Evolutionary conservation across 305 asterid species (phyloP), one percentile per base, ranked within the genome.

Genomic region (Solanum hybrid): DNA sequence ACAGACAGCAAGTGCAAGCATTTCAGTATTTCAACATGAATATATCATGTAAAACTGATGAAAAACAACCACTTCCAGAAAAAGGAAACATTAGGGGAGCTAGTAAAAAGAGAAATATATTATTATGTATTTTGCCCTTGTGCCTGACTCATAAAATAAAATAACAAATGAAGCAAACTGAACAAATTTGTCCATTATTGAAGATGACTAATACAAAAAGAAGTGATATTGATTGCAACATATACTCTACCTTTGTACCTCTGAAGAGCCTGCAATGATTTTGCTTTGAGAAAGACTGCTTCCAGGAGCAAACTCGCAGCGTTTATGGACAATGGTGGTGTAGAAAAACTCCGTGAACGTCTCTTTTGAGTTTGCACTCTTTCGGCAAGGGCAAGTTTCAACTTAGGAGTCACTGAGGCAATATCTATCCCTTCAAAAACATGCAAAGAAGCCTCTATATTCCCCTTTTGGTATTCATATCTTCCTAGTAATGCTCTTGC

Each of bases 401-500:
- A 93, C 94, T 96, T 96, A 85, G 98, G 96, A 81, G 95, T 92
- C 86, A 95, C 93, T 40, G 95, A 90, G 90, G 95, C 91, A 90
- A 96, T 90, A 91, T 97, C 99, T 31, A 97, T 96, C 90, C 99
- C 99, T 95, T 96, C 98, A 85, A 96, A 97, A 80, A 97, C 98
- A 88, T 95, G 98, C 86, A 97, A 91, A 87, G 99, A 98, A 72
- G 98, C 97, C 94, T 97, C 98, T 86, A 96, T 88, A 89, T 97
- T 96, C 51, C 99, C 99, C 89, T 95, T 97, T 87, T 97, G 99
- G 91, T 94, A 96, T 91, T 97, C 99, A 36, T 94, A 97, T 92
- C 99, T 94, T 90, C 99, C 99, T 88, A 97, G 92, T 91, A 97
- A 90, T 26, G 99, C 99, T 91, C 99, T 95, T 42, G 98, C 99